Base-by-base conservation (phyloP, 1,139 yeast species). In the Yamadazyma membranifaciens region DNA sequence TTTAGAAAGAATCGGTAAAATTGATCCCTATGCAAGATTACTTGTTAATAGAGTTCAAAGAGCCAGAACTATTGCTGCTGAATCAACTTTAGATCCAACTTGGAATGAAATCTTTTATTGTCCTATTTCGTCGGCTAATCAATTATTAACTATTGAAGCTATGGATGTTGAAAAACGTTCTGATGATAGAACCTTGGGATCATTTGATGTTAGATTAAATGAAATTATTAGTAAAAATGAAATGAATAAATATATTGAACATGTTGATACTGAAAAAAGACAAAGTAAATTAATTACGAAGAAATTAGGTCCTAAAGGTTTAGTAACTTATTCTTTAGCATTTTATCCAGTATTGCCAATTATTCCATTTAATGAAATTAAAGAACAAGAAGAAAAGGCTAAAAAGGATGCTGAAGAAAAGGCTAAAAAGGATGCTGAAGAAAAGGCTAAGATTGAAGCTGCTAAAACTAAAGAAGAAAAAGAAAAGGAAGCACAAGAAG, bases 11-110 rank as follows among this genome's bases (percentile, higher is more conserved):
- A 75, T 92, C 45, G 98, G 98, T 45, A 87, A 82, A 56, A 81
- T 89, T 57, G 98, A 92, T 63, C 98, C 99, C 33, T 92, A 92
- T 58, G 80, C 82, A 13, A 81, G 96, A 56, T 70, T 91, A 11
- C 65, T 88, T 56, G 75, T 88, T 34, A 89, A 88, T 57, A 92
- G 92, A 40, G 73, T 80, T 55, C 81, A 80, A 51, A 80, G 81
- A 57, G 87, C 83, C 26, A 78, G 98, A 62, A 92, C 98, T 2
- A 72, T 78, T 39, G 78, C 86, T n/a, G 61, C 73, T 42, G 82
- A 80, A 17, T 78, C 84, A 15, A 80, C 87, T 2, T 69, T 83
- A 54, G 72, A 84, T 49, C 98, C 99, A 11, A 80, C 80, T 9
- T 94, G 91, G 87, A 82, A 89, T 57, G 92, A 89, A 60, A 73